Conservation (phyloP, 1,139 yeast genomes). For the Lodderomyces parapsilosis region DNA sequence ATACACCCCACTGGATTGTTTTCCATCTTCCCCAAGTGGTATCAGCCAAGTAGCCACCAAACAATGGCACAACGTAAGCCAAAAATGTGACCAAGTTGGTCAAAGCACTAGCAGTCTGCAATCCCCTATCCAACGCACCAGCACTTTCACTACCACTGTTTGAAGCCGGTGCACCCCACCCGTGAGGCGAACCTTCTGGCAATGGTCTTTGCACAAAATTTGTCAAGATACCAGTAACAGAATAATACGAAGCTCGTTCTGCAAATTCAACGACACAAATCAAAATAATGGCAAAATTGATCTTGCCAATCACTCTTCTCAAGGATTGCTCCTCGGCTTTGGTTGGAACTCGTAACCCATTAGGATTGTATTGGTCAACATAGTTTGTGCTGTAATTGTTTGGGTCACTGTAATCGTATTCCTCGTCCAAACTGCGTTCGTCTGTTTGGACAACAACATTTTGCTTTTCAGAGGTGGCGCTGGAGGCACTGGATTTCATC, state of each 20-base stretch:
- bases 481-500: not conserved
- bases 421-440: constrained; percentile 1
- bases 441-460: not conserved
- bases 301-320: constrained; percentile 35
- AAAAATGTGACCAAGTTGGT: constrained; percentile 38
- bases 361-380: constrained; percentile 32
- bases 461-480: constrained; percentile 1
- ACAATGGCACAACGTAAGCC: constrained; percentile 44
- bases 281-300: constrained; percentile 27
- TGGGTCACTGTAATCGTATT: constrained; percentile 36
- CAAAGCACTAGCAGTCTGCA: constrained; percentile 39
- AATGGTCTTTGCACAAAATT: constrained; percentile 49
- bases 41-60: constrained; percentile 46
- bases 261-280: constrained; percentile 46
- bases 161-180: constrained; percentile 39
- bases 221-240: constrained; percentile 39
- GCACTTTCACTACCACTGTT: constrained; percentile 42
- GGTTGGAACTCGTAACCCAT: constrained; percentile 36
- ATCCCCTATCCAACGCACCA: constrained; percentile 47
- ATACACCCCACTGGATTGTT: constrained; percentile 42
- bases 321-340: constrained; percentile 44
- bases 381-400: constrained; percentile 24
- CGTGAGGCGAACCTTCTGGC: constrained; percentile 50
- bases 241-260: constrained; percentile 48
- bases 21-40: constrained; percentile 40